A percentile compares a stretch with the other conserved stretches of the same genome.
Conservation (phyloP, 2,329 filamentous ascomycete species). For the Ceratocystis albifundus region DNA sequence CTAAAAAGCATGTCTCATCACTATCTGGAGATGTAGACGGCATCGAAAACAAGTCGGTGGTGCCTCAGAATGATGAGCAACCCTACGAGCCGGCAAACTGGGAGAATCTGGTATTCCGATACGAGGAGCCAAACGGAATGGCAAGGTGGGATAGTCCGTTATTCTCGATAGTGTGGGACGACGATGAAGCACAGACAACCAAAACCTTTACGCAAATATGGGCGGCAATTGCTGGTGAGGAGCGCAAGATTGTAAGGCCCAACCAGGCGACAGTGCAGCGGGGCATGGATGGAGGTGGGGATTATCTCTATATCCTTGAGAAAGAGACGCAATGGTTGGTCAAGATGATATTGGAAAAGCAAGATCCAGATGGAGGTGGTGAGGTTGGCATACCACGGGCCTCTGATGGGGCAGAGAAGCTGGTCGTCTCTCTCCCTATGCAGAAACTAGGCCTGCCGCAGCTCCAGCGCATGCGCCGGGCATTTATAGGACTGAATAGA, state of each 20-base stretch:
- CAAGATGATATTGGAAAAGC: constrained; percentile 55
- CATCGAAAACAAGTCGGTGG: constrained; percentile 20
- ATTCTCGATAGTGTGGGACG: constrained; percentile 68
- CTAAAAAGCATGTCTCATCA: no score
- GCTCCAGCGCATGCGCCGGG: constrained; percentile 63
- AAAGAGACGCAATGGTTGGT: constrained; percentile 67
- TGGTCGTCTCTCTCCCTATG: constrained; percentile 53
- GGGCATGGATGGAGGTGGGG: constrained; percentile 50
- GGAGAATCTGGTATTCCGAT: constrained; percentile 69
- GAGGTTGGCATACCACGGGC: constrained; percentile 39
- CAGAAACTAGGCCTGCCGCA: constrained; percentile 59
- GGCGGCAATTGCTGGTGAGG: constrained; percentile 58
- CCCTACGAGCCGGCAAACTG: constrained; percentile 50
- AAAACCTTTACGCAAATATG: constrained; percentile 55
- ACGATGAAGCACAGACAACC: constrained; percentile 48
- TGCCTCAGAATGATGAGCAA: constrained; percentile 28
- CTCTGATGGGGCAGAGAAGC: constrained; percentile 34
- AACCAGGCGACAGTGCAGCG: constrained; percentile 63
- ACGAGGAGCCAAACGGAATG: constrained; percentile 81
- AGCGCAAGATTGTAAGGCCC: constrained; percentile 53
- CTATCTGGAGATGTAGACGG: not conserved
- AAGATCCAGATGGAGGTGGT: constrained; percentile 55
- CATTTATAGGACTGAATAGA: constrained; percentile 66
- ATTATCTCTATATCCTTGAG: constrained; percentile 72
- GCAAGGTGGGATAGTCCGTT: constrained; percentile 73